These are phyloP conservation scores for Wolfiporia cocos DNA, from an alignment of 1,284 basidiomycete species.

Conservation along the genomic window DNA sequence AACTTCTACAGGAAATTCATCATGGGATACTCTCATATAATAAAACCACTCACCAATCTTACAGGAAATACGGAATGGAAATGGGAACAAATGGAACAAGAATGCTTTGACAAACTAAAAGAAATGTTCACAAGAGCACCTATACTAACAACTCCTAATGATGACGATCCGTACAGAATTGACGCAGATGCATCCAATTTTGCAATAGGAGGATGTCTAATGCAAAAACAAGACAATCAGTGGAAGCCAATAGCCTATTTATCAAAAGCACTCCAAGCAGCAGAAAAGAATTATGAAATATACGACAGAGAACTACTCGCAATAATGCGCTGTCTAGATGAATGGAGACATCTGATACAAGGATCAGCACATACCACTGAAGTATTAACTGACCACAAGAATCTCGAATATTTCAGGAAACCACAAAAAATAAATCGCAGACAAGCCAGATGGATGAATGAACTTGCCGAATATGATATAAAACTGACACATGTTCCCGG, in stretches of 20 bases:
- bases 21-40: constrained; percentile 25
- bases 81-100: constrained; percentile 5
- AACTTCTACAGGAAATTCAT: constrained; percentile 39
- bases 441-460: too few relatives aligned
- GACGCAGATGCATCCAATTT: not conserved
- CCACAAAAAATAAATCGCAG: too few relatives aligned
- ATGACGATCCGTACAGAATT: not conserved
- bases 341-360: constrained; percentile 22
- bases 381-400: not conserved
- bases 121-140: not conserved
- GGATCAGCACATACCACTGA: not conserved
- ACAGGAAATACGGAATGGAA: constrained; percentile 14
- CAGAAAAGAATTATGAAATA: constrained; percentile 37
- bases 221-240: constrained; percentile 1
- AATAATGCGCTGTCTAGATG: constrained; percentile 24
- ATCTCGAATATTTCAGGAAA: not conserved
- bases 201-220: not conserved
- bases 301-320: constrained; percentile 42
- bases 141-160: not conserved
- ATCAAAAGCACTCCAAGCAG: constrained; percentile 22
- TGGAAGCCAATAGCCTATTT: constrained; percentile 25
- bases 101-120: not conserved
- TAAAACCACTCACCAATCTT: constrained; percentile 19
- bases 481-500: too few relatives aligned
- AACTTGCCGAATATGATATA: too few relatives aligned